Conservation (phyloP, 1,284 basidiomycete species). For the Heliocybe sulcata region DNA sequence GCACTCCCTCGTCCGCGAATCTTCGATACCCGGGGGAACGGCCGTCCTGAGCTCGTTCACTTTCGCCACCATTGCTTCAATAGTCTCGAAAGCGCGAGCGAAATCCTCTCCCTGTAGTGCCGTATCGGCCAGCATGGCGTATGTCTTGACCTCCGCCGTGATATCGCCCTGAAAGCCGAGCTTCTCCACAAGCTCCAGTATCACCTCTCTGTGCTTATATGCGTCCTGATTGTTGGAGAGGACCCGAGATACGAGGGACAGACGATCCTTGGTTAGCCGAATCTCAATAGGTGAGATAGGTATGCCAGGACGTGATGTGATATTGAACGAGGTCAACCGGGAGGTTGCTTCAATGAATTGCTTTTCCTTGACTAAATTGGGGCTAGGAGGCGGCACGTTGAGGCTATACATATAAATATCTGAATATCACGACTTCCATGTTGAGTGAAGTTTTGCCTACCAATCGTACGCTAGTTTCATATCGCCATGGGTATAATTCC, state of each 20-base stretch:
- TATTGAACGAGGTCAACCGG: conserved; percentile 76
- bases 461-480: conserved; percentile 96
- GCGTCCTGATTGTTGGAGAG: conserved; percentile 78
- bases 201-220: conserved; percentile 84
- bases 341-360: conserved; percentile 95
- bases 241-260: conserved; percentile 77
- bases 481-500: conserved; percentile 86
- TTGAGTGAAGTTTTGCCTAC: conserved; percentile 34
- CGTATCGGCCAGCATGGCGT: conserved; percentile 85
- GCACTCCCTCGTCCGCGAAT: conserved; percentile 49
- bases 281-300: conserved; percentile 87
- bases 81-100: conserved; percentile 60
- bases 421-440: conserved; percentile 8
- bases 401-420: conserved; percentile 45
- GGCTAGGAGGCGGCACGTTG: conserved; percentile 60
- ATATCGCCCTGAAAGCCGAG: conserved; percentile 71
- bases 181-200: conserved; percentile 83
- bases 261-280: conserved; percentile 78
- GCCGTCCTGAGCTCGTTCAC: conserved; percentile 41
- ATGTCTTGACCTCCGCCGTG: conserved; percentile 70
- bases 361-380: conserved; percentile 61
- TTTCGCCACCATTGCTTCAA: conserved; percentile 63
- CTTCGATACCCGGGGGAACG: conserved; percentile 26
- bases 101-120: conserved; percentile 81
- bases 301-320: conserved; percentile 67